phyloP scores from a whole-genome alignment of 208 protist genomes.

The Phytomonas francai region DNA sequence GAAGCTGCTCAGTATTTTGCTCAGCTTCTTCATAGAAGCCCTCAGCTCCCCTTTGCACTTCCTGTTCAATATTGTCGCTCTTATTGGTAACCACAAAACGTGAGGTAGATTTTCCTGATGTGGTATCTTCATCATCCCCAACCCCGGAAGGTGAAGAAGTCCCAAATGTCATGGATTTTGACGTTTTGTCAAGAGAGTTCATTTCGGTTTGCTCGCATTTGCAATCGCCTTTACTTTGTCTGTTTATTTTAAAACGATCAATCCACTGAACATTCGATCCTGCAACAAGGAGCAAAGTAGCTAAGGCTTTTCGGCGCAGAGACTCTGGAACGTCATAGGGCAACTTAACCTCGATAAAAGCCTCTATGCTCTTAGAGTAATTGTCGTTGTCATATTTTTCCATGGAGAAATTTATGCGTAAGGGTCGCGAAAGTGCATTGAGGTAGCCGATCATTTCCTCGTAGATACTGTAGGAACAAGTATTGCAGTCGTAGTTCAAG shows the following conservation, averaged over 20 bases:
- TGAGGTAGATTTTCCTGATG: neutral
- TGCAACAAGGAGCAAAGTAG: slow-evolving; percentile 56
- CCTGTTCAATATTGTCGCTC: neutral
- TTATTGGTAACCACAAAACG: neutral
- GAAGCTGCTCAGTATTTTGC: neutral
- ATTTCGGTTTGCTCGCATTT: neutral
- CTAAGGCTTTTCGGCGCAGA: slow-evolving; percentile 50
- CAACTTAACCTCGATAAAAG: slow-evolving; percentile 9
- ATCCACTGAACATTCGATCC: slow-evolving; percentile 84
- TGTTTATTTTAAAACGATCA: slow-evolving; percentile 66
- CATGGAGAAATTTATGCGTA: neutral
- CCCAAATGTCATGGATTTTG: neutral
- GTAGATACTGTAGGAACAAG: slow-evolving; percentile 90
- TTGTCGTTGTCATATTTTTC: slow-evolving; percentile 1
- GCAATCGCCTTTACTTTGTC: slow-evolving; percentile 8
- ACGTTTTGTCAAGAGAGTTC: neutral
- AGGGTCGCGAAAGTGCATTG: slow-evolving; percentile 28
- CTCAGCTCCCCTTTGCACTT: neutral
- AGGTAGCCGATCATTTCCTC: slow-evolving; percentile 92
- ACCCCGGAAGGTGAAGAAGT: neutral
- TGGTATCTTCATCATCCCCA: neutral
- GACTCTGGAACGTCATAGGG: slow-evolving; percentile 43
- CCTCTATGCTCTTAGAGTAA: neutral
- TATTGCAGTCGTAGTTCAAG: slow-evolving; percentile 98
- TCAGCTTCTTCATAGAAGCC: neutral